A percentile compares a stretch with the other conserved stretches of the same genome.
phyloP scores from a whole-genome alignment of 2,329 filamentous ascomycete genomes.

The Madurella fahalii region DNA sequence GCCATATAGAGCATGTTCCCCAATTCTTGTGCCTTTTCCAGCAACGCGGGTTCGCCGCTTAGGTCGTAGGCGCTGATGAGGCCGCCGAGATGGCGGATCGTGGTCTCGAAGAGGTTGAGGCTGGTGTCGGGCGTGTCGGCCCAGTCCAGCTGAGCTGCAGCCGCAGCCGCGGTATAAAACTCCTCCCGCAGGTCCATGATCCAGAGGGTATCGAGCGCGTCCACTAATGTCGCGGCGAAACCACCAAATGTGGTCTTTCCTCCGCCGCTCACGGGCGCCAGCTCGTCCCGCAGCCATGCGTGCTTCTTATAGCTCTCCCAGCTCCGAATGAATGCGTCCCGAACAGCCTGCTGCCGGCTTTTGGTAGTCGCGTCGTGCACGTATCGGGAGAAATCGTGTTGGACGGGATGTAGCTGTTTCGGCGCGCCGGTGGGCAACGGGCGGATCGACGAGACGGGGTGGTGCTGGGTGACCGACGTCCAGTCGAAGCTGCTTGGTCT shows the following conservation, averaged over 20 bases:
- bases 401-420: constrained; percentile 19
- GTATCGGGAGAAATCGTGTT: constrained; percentile 33
- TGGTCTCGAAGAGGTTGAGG: constrained; percentile 45
- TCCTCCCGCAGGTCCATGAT: constrained; percentile 58
- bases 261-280: constrained; percentile 45
- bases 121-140: constrained; percentile 36
- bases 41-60: constrained; percentile 37
- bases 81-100: constrained; percentile 45
- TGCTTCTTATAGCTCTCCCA: constrained; percentile 49
- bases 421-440: constrained; percentile 18
- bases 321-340: constrained; percentile 39
- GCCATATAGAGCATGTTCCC: constrained; percentile 46
- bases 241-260: constrained; percentile 47
- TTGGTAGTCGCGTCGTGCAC: constrained; percentile 15
- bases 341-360: constrained; percentile 33
- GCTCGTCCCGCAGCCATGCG: constrained; percentile 52
- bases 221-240: constrained; percentile 57
- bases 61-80: constrained; percentile 45
- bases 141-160: constrained; percentile 48
- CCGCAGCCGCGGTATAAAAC: constrained; percentile 50
- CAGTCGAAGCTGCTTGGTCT: constrained; percentile 23
- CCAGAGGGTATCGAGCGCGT: constrained; percentile 57
- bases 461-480: constrained; percentile 16
- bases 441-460: constrained; percentile 28
- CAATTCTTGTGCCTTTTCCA: constrained; percentile 43